Evolutionary conservation across 2,329 filamentous ascomycete genomes (phyloP), one percentile per base, ranked within the genome.

Genomic region (Colletotrichum musae): DNA sequence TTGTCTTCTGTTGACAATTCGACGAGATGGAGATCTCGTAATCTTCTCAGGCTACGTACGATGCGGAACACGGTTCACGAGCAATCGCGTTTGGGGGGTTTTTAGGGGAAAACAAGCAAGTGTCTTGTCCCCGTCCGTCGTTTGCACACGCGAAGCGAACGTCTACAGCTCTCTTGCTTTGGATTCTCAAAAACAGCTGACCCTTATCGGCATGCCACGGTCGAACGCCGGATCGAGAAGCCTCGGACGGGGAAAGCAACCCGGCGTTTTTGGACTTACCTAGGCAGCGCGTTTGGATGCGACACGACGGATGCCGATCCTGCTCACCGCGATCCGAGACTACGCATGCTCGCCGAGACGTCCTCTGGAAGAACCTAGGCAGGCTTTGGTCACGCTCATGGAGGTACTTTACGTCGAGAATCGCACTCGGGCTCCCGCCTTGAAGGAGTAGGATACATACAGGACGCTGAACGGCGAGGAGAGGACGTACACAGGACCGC

Each of bases 331-430:
- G 83, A 86, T 72, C n/a, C 72, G 10, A 74, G 78, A 28, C 72
- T 87, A 47, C 77, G 78, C 21, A 73, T 80, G 16, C 79, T 82
- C 21, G 85, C 80, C 4, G 85, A 87, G 70, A 84, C 84, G 0
- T 83, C 84, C 0, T 75, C 71, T 5, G 75, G 76, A 12, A 79
- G 78, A n/a, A 2, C 21, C 21, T 76, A 86, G 9, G 74, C 77
- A 21, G 75, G 78, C 15, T 86, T 84, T 72, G 2, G 74, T 86
- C 59, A 86, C 84, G 2, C 80, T 82, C 4, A 80, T 79, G 13
- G 75, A 80, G 56, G 72, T 81, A 13, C 85, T 85, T 74, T 86
- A 84, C 71, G 82, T 85, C 7, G 79, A 84, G 36, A 84, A 85
- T 70, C 84, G 85, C 74, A 81, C 85, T 73, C 85, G 83, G 83